phyloP scores from a whole-genome alignment of 805 yeast genomes.

The Starmera quercuum region DNA sequence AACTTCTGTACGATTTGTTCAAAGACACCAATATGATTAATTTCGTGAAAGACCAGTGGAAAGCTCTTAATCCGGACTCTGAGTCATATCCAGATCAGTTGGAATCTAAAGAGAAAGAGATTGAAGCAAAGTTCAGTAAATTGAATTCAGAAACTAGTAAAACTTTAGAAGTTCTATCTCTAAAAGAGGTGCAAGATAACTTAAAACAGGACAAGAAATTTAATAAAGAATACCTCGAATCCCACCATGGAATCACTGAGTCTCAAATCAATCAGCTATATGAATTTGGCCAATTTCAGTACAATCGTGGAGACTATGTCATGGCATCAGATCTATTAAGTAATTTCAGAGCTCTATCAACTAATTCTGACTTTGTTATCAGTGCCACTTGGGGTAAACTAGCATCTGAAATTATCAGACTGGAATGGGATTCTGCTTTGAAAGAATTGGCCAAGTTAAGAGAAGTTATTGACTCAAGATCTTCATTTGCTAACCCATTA shows the following conservation, averaged over 20 bases:
- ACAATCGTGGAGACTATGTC: slow-evolving; percentile 54
- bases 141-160: slow-evolving; percentile 36
- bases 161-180: slow-evolving; percentile 36
- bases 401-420: slow-evolving; percentile 50
- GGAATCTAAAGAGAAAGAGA: slow-evolving; percentile 29
- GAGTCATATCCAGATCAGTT: slow-evolving; percentile 34
- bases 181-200: slow-evolving; percentile 43
- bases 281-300: slow-evolving; percentile 55
- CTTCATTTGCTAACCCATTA: slow-evolving; percentile 40
- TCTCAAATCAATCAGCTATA: slow-evolving; percentile 43
- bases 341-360: slow-evolving; percentile 49
- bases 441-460: slow-evolving; percentile 48
- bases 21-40: slow-evolving; percentile 51
- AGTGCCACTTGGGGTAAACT: slow-evolving; percentile 65
- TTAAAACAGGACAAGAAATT: slow-evolving; percentile 49
- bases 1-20: slow-evolving; percentile 43
- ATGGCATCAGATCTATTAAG: slow-evolving; percentile 51
- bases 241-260: slow-evolving; percentile 37
- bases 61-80: slow-evolving; percentile 28
- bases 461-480: slow-evolving; percentile 50
- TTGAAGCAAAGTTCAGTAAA: slow-evolving; percentile 28
- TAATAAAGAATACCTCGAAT: slow-evolving; percentile 39
- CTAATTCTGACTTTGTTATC: slow-evolving; percentile 39
- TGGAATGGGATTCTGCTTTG: slow-evolving; percentile 44
- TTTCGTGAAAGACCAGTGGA: slow-evolving; percentile 38